Conservation (phyloP, 2,329 filamentous ascomycete genomes). For the Phaeosphaeriaceae sp. region DNA sequence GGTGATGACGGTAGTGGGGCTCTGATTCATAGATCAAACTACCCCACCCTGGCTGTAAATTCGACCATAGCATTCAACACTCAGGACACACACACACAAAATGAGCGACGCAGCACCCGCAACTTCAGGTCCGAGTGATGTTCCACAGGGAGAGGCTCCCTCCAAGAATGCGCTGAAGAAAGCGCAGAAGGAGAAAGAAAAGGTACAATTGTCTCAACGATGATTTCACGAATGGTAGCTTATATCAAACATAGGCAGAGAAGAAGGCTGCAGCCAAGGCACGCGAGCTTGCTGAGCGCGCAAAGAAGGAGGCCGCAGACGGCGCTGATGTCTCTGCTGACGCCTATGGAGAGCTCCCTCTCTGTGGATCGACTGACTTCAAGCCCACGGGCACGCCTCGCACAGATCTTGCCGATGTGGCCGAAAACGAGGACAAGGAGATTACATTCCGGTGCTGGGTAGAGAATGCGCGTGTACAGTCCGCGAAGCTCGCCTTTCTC, state of each 20-base stretch:
- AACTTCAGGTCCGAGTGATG: constrained; percentile 28
- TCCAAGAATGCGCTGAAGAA: constrained; percentile 53
- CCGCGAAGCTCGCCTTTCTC: constrained; percentile 89
- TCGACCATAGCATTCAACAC: neutral
- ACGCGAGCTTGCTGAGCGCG: constrained; percentile 58
- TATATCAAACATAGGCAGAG: constrained; percentile 40
- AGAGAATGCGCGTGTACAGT: constrained; percentile 86
- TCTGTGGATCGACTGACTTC: constrained; percentile 60
- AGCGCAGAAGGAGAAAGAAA: constrained; percentile 51
- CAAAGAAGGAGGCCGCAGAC: constrained; percentile 67
- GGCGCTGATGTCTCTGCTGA: constrained; percentile 72
- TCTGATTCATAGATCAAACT: neutral
- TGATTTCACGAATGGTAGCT: constrained; percentile 4
- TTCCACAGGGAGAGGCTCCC: constrained; percentile 31
- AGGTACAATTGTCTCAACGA: constrained; percentile 26
- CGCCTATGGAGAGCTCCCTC: constrained; percentile 77
- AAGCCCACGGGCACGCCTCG: constrained; percentile 61
- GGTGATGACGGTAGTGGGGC: neutral
- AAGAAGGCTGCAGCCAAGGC: constrained; percentile 50
- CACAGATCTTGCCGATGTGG: constrained; percentile 61
- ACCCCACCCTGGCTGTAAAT: constrained; percentile 4
- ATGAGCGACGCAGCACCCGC: constrained; percentile 43
- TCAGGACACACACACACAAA: constrained; percentile 9
- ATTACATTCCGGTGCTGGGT: constrained; percentile 81
- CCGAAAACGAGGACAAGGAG: constrained; percentile 48